Percentiles rank a stretch among this genome's conserved stretches.
These are phyloP conservation scores for Ceratocystis variospora DNA, from an alignment of 2,329 filamentous ascomycete genomes.

Conservation along the genomic window DNA sequence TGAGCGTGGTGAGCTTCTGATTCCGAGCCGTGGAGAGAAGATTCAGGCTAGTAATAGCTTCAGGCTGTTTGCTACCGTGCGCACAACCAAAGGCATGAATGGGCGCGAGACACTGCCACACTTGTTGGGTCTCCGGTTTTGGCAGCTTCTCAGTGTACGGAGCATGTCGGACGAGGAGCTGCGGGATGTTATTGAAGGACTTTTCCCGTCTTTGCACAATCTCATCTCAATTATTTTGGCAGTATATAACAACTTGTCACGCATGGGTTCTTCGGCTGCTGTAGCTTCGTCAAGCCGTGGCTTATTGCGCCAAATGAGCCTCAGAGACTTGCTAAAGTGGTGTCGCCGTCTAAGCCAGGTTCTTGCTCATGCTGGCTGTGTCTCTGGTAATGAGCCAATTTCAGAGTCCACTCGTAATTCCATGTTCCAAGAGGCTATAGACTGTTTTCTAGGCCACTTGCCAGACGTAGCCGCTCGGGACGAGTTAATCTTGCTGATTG, in stretches of 20 bases:
- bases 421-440: constrained; percentile 86
- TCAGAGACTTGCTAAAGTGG: constrained; percentile 82
- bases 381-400: constrained; percentile 54
- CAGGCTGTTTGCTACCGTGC: constrained; percentile 80
- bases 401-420: constrained; percentile 60
- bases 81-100: constrained; percentile 57
- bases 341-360: constrained; percentile 61
- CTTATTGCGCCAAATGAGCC: constrained; percentile 43
- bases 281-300: constrained; percentile 33
- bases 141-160: constrained; percentile 61
- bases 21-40: constrained; percentile 76
- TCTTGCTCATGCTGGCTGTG: constrained; percentile 46
- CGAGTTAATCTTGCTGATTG: constrained; percentile 54
- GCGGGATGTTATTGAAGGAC: constrained; percentile 54
- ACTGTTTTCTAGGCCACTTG: constrained; percentile 78
- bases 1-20: constrained; percentile 77
- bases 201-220: constrained; percentile 55
- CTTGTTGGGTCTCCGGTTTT: constrained; percentile 74
- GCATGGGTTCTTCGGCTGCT: constrained; percentile 25
- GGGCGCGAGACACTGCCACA: constrained; percentile 53
- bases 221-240: constrained; percentile 45
- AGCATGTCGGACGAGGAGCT: constrained; percentile 57
- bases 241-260: constrained; percentile 43
- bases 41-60: constrained; percentile 76
- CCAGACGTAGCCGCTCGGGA: constrained; percentile 49